phyloP scores from a whole-genome alignment of 1,284 basidiomycete genomes.

The Waitea zeae region DNA sequence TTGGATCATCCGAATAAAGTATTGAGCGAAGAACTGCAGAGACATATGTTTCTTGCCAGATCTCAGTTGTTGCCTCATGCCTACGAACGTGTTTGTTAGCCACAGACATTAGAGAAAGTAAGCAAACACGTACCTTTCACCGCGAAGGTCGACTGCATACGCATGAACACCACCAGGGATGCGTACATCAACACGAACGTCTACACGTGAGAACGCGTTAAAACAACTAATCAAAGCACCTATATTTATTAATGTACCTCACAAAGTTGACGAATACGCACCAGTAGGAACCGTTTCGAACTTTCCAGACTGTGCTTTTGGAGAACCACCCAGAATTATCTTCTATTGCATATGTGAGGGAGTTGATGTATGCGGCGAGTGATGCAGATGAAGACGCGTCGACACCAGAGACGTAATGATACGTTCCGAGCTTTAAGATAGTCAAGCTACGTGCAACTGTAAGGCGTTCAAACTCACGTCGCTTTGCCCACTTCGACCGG shows the following conservation, averaged over 20 bases:
- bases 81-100: constrained; percentile 26
- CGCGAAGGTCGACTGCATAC: constrained; percentile 87
- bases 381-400: constrained; percentile 96
- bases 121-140: constrained; percentile 71
- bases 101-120: no score
- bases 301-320: constrained; percentile 78
- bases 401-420: constrained; percentile 91
- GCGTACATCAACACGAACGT: constrained; percentile 94
- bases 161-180: constrained; percentile 95
- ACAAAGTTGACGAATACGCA: constrained; percentile 18
- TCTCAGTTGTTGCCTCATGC: constrained; percentile 80
- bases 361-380: constrained; percentile 96
- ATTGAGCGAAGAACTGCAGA: constrained; percentile 86
- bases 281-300: constrained; percentile 91
- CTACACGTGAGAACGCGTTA: constrained; percentile 95
- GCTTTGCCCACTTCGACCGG: constrained; percentile 66
- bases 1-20: constrained; percentile 89
- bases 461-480: constrained; percentile 41
- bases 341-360: constrained; percentile 88
- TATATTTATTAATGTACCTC: neutral
- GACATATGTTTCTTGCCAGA: constrained; percentile 97
- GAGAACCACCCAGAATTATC: constrained; percentile 89
- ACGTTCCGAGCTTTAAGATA: no score
- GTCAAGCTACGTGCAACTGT: constrained; percentile 2
- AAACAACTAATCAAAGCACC: constrained; percentile 50